A percentile compares a stretch with the other conserved stretches of the same genome.
phyloP scores from a whole-genome alignment of 805 yeast genomes.

The Myxozyma monticola region DNA sequence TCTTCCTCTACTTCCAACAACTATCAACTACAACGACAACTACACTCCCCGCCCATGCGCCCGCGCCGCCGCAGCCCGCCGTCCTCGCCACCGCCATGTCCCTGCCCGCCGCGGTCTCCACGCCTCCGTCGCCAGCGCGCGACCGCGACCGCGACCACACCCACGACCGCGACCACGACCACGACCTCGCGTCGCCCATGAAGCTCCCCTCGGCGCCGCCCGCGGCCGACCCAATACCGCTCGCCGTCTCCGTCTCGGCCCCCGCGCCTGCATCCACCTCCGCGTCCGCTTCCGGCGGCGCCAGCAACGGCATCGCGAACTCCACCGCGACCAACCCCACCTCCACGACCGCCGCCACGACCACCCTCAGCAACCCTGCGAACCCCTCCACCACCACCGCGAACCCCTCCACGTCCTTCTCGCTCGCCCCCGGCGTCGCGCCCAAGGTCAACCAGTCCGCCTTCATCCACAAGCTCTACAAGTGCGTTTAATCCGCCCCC shows the following conservation, averaged over 20 bases:
- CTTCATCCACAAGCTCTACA: constrained; percentile 84
- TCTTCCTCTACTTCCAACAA: neutral
- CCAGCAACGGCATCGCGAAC: neutral
- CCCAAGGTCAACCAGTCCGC: constrained; percentile 51
- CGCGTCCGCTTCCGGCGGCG: neutral
- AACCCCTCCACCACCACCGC: neutral
- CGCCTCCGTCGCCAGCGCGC: constrained; percentile 1
- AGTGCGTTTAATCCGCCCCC: constrained; percentile 18
- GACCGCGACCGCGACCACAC: neutral
- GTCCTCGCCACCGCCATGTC: constrained; percentile 1
- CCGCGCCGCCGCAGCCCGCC: neutral
- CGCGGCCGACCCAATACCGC: constrained; percentile 1
- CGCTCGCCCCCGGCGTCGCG: constrained; percentile 4
- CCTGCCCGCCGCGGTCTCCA: too few species aligned
- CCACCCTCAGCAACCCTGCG: neutral
- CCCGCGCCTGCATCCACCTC: constrained; percentile 1
- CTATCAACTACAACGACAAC: neutral
- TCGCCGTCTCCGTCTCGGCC: neutral
- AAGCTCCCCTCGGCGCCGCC: neutral
- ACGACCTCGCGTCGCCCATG: too few species aligned
- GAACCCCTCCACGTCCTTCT: neutral
- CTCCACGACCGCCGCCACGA: neutral
- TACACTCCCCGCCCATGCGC: too few species aligned
- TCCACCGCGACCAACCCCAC: neutral
- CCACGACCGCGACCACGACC: too few species aligned